phyloP scores from a whole-genome alignment of 768 basidiomycete species.

The Boletus rex-veris region DNA sequence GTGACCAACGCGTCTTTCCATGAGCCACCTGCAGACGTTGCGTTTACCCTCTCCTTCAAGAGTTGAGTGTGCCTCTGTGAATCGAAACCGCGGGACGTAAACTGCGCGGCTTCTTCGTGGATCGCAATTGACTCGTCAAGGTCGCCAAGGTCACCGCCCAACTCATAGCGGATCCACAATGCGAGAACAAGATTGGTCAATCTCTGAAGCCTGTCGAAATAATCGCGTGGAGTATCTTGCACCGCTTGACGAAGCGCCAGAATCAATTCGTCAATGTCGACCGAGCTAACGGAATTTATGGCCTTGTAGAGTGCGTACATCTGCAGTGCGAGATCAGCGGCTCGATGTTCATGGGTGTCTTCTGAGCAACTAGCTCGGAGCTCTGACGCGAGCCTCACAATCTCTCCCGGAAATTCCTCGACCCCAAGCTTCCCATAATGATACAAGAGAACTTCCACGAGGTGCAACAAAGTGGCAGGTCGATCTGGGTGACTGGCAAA shows the following conservation, averaged over 20 bases:
- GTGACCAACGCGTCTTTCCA: background rate
- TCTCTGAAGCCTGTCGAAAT: conserved; percentile 1
- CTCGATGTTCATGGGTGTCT: background rate
- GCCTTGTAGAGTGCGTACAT: background rate
- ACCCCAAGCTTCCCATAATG: background rate
- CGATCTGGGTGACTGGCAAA: conserved; percentile 6
- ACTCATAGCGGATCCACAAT: conserved; percentile 4
- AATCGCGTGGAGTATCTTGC: background rate
- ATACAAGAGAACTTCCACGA: background rate
- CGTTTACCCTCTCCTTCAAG: background rate
- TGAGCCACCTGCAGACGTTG: background rate
- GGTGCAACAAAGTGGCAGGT: background rate
- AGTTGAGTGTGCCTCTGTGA: background rate
- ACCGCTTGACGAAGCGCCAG: background rate
- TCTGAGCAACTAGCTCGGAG: background rate
- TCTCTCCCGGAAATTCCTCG: background rate
- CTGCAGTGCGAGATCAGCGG: background rate
- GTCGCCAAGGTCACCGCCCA: background rate
- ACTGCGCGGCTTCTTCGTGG: background rate
- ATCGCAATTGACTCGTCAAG: conserved; percentile 15
- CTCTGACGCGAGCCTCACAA: background rate
- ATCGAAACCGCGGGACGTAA: background rate
- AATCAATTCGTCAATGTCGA: background rate
- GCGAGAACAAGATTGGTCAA: conserved; percentile 15
- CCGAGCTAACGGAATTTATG: background rate